Evolutionary conservation across 805 yeast genomes (phyloP), one percentile per base, ranked within the genome.

Genomic region (Sungouiella thailandica): DNA sequence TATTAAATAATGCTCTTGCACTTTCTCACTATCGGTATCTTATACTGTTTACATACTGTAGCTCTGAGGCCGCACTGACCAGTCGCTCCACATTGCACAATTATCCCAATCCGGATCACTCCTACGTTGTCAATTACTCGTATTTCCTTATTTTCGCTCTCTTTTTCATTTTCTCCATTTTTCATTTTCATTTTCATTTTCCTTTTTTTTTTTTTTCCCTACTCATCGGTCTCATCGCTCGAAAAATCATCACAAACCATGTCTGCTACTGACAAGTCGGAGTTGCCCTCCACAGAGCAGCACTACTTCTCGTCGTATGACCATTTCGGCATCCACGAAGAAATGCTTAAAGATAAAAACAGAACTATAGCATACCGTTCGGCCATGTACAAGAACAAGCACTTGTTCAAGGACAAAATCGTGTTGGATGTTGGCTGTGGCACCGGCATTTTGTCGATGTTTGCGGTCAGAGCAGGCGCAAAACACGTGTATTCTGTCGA

Each of bases 361-460:
- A 80, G 99, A 60, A 93, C 99, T 7, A 65, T 88, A 41, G 76
- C 95, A 20, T 93, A 93, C 66, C 73, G 97, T 52, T 82, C 83
- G 43, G 96, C 97, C 35, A 93, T 93, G 60, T 78, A 78, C 66
- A 87, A 86, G 60, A 93, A 93, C 70, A 81, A 81, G 52, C 83
- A 82, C 47, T 65, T 87, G 35, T 90, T 93, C 71, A 87, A 88
- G 59, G 97, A 80, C 62, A 93, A 93, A 68, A 65, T 90, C 41
- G 99, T 93, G 6, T 70, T 93, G 37, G 99, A 93, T 64, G 98
- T 93, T 37, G 99, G 99, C 31, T 94, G 98, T 62, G 99, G 99
- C 48, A 93, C 98, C 14, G 99, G 98, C 49, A 88, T 93, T 47
- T 67, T 93, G 43, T 89, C 97, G 17, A 86, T 93, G 96, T 93